These are phyloP conservation scores for Pyracantha coccinea DNA, from an alignment of 331 rosid species.

Conservation along the genomic window DNA sequence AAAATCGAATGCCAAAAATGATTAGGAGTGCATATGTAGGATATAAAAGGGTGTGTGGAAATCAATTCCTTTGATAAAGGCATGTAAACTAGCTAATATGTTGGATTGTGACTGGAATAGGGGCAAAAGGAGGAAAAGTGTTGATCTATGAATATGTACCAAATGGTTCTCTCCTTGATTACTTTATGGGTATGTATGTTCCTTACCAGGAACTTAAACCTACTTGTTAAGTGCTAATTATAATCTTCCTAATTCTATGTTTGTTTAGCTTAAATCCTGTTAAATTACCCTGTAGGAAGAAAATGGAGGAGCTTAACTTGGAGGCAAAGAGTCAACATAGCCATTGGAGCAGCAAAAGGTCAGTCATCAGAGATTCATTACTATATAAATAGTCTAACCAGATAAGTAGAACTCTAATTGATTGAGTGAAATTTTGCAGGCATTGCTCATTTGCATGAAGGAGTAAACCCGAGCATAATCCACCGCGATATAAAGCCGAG, in stretches of 20 bases:
- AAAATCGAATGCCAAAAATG: no score
- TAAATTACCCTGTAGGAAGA: conserved; percentile 28
- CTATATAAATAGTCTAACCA: no score
- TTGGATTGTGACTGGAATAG: conserved; percentile 27
- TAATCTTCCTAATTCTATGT: background rate
- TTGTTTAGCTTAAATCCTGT: background rate
- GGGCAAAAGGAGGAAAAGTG: conserved; percentile 38
- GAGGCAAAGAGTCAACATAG: conserved; percentile 69
- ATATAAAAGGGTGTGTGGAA: no score
- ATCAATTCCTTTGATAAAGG: no score
- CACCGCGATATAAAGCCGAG: conserved; percentile 82
- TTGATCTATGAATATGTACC: conserved; percentile 75
- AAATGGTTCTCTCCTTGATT: conserved; percentile 72
- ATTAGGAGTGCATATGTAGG: no score
- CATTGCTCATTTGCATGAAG: conserved; percentile 73
- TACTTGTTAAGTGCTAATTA: background rate
- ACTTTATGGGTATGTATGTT: conserved; percentile 46
- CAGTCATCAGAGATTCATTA: background rate
- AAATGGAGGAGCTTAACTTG: conserved; percentile 54
- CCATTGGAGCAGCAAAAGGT: conserved; percentile 87
- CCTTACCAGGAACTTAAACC: background rate
- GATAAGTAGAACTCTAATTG: background rate
- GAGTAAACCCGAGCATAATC: conserved; percentile 54
- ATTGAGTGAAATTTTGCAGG: conserved; percentile 28
- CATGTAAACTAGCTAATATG: no score